Conservation (phyloP, 139 green algal genomes). For the Gonium pectorale region DNA sequence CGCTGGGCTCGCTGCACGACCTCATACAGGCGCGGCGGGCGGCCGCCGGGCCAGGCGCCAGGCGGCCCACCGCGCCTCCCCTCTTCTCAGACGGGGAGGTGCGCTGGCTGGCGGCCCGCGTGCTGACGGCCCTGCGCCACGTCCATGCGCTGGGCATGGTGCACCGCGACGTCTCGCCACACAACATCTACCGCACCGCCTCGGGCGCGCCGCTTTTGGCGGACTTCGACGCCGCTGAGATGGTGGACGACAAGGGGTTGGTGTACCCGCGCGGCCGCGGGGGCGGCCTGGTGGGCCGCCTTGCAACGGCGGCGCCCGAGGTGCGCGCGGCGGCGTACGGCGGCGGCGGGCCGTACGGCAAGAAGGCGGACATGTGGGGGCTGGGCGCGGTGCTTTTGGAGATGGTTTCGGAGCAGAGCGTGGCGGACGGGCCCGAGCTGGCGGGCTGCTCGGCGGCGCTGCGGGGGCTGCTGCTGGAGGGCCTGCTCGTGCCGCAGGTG, state of each 20-base stretch:
- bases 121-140: conserved; percentile 30
- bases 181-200: conserved; percentile 46
- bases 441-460: conserved; percentile 29
- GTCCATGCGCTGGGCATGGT: conserved; percentile 23
- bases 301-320: conserved; percentile 18
- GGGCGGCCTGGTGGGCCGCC: conserved; percentile 18
- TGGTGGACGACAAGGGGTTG: conserved; percentile 19
- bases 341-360: conserved; percentile 27
- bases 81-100: conserved; percentile 19
- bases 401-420: conserved; percentile 30
- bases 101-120: conserved; percentile 31
- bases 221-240: conserved; percentile 29
- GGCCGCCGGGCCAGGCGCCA: not conserved
- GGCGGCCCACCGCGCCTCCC: not conserved
- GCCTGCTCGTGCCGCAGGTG: conserved; percentile 44
- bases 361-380: conserved; percentile 29
- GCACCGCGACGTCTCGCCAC: conserved; percentile 29
- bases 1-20: conserved; percentile 36
- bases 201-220: conserved; percentile 31
- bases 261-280: no score
- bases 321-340: conserved; percentile 33
- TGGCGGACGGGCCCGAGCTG: conserved; percentile 16
- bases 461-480: conserved; percentile 9
- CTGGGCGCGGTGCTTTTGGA: conserved; percentile 35
- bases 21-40: conserved; percentile 17